phyloP scores from a whole-genome alignment of 2,329 filamentous ascomycete species.

The Claviceps pusilla region DNA sequence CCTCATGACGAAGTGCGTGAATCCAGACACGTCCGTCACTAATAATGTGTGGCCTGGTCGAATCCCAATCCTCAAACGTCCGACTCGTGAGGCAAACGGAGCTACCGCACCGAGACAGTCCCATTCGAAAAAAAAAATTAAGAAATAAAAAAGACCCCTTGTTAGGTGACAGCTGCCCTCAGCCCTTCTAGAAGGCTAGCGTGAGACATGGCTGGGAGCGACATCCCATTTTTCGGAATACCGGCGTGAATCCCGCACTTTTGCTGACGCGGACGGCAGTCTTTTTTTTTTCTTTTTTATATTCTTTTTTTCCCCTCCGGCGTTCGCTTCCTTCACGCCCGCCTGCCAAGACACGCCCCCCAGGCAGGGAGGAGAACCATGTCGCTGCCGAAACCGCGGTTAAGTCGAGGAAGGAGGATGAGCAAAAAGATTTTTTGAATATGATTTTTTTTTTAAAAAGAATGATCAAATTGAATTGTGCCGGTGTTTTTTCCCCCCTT shows the following conservation, averaged over 20 bases:
- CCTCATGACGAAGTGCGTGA: not conserved
- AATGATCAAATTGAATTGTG: conserved; percentile 2
- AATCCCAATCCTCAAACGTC: not conserved
- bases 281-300: not conserved
- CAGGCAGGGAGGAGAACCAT: not conserved
- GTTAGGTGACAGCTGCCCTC: not conserved
- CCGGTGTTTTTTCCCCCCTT: not conserved
- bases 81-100: not conserved
- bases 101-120: not conserved
- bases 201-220: conserved; percentile 5
- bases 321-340: not conserved
- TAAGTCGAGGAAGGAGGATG: not conserved
- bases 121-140: not conserved
- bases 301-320: too few species aligned
- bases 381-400: not conserved
- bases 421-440: not conserved
- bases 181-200: conserved; percentile 7
- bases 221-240: not conserved
- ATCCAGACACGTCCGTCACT: not conserved
- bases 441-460: not conserved
- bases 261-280: not conserved
- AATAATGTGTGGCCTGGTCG: not conserved
- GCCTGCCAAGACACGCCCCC: not conserved
- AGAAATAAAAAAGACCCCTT: not conserved
- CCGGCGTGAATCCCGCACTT: not conserved